Evolutionary conservation across 1,284 basidiomycete genomes (phyloP).

Genomic region (Rhodotorula sp.): DNA sequence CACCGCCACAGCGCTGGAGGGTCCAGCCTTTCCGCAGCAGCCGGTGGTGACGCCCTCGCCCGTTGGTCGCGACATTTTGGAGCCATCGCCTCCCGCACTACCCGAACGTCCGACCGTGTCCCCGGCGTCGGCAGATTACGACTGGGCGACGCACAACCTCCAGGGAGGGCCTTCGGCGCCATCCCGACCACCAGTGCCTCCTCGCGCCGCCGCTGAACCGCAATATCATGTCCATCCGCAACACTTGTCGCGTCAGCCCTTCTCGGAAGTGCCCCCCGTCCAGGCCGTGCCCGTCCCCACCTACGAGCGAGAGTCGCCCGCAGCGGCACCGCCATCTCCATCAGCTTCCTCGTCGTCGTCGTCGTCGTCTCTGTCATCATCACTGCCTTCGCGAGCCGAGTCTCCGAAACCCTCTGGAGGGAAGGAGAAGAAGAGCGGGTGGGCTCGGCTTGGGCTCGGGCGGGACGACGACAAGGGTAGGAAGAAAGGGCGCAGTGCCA

Average conservation of each 20-base stretch:
- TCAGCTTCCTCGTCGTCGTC: constrained; percentile 20
- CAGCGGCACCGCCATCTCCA: no score
- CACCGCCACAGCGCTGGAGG: constrained; percentile 12
- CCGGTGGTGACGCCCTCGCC: neutral
- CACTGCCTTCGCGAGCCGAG: constrained; percentile 37
- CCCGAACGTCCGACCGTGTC: constrained; percentile 49
- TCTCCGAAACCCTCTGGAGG: constrained; percentile 48
- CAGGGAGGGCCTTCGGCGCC: constrained; percentile 49
- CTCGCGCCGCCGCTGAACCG: neutral
- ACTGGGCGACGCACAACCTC: constrained; percentile 35
- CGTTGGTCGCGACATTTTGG: constrained; percentile 42
- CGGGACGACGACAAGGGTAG: constrained; percentile 45
- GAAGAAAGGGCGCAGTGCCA: constrained; percentile 29
- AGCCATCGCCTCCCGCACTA: constrained; percentile 49
- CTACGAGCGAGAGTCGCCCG: constrained; percentile 41
- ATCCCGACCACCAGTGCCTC: constrained; percentile 16
- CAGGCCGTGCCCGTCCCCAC: constrained; percentile 36
- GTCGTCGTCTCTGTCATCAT: no score
- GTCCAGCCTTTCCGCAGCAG: constrained; percentile 45
- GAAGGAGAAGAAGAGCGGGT: constrained; percentile 69
- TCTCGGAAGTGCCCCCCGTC: constrained; percentile 18
- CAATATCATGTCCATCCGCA: constrained; percentile 32
- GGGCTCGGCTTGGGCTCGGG: constrained; percentile 52
- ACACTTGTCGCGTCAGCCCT: constrained; percentile 12
- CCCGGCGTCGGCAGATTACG: constrained; percentile 38